Conservation (phyloP, 2,329 filamentous ascomycete species). For the Fusarium sp. region DNA sequence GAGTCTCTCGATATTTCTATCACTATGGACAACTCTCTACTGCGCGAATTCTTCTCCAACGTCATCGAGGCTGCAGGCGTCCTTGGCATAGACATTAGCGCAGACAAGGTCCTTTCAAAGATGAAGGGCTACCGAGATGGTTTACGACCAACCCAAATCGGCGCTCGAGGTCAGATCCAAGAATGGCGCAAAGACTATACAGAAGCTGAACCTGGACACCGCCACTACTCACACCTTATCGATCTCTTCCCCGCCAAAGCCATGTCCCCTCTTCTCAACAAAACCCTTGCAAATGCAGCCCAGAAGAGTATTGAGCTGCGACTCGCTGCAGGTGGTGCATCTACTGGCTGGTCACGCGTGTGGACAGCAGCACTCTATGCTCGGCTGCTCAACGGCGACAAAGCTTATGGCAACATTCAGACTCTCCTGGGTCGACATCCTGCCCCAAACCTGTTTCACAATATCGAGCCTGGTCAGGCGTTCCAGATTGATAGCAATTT, state of each 20-base stretch:
- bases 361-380: neutral
- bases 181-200: neutral
- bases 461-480: neutral
- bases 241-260: neutral
- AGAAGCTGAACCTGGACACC: neutral
- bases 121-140: rapidly evolving
- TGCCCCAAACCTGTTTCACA: neutral
- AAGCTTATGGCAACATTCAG: neutral
- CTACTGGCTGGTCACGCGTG: neutral
- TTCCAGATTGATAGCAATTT: neutral
- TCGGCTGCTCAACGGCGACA: neutral
- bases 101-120: neutral
- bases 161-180: neutral
- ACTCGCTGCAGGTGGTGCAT: neutral
- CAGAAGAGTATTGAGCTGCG: neutral
- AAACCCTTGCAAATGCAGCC: neutral
- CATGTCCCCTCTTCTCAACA: neutral
- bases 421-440: neutral
- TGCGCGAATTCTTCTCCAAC: neutral
- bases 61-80: neutral
- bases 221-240: neutral
- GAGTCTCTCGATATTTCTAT: neutral
- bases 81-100: neutral
- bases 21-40: neutral
- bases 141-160: neutral